phyloP scores from a whole-genome alignment of 805 yeast genomes.

The Danielozyma ontarioensis region DNA sequence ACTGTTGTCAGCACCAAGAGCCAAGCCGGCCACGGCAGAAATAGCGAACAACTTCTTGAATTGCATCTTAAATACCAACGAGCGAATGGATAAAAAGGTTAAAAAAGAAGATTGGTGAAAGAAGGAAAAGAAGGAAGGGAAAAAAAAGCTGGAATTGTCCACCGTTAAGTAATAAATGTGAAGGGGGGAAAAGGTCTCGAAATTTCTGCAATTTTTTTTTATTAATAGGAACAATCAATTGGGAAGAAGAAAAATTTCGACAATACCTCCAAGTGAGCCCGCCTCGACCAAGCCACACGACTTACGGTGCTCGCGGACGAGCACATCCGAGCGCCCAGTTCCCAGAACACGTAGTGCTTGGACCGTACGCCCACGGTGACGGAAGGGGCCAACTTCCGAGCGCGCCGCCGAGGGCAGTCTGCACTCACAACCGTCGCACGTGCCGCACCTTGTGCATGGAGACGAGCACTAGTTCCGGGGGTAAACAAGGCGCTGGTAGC shows the following conservation, averaged over 20 bases:
- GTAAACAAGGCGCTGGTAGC: too few species aligned
- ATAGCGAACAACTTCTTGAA: slow-evolving; percentile 46
- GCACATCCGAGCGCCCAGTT: neutral
- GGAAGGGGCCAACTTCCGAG: too few species aligned
- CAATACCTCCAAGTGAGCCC: neutral
- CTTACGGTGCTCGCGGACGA: too few species aligned
- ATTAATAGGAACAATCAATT: neutral
- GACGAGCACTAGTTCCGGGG: too few species aligned
- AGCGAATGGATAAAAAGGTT: slow-evolving; percentile 2
- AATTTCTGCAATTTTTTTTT: too few species aligned
- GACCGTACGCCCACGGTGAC: too few species aligned
- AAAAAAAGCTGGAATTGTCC: neutral
- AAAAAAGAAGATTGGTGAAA: slow-evolving; percentile 4
- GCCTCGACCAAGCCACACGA: neutral
- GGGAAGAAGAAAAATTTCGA: neutral
- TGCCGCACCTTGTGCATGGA: too few species aligned
- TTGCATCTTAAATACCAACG: slow-evolving; percentile 40
- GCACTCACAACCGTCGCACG: too few species aligned
- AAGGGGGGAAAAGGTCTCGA: neutral
- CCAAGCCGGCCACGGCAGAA: slow-evolving; percentile 48
- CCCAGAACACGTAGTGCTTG: too few species aligned
- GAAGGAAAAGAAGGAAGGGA: slow-evolving; percentile 5
- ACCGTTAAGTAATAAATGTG: neutral
- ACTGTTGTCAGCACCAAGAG: slow-evolving; percentile 31
- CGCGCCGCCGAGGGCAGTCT: too few species aligned